Evolutionary conservation across 2,329 filamentous ascomycete species (phyloP).

Genomic region (Talaromyces sp.): DNA sequence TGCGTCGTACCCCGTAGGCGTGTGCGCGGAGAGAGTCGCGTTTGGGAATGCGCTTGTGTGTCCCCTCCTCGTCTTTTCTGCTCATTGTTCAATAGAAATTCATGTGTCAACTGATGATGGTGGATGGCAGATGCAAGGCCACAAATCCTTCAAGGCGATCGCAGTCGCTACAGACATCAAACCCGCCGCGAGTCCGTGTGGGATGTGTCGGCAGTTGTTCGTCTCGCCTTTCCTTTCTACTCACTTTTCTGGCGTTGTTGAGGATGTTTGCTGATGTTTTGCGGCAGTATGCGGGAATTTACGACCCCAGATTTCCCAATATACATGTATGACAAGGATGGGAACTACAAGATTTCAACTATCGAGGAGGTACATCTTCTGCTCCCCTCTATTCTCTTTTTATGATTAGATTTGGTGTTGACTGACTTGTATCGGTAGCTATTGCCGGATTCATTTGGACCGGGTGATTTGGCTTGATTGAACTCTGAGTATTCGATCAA

Average conservation of each 20-base stretch:
- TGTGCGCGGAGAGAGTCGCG: constrained; percentile 90
- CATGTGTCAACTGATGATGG: not conserved
- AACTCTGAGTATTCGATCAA: not conserved
- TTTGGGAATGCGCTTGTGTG: constrained; percentile 70
- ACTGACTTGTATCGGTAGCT: not conserved
- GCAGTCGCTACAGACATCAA: constrained; percentile 79
- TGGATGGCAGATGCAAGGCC: constrained; percentile 39
- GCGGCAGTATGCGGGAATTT: constrained; percentile 66
- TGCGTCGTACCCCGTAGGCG: constrained; percentile 88
- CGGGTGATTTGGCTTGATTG: constrained; percentile 15
- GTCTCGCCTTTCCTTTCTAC: constrained; percentile 16
- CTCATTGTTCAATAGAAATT: no score
- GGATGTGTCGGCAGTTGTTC: constrained; percentile 92
- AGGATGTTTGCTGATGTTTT: not conserved
- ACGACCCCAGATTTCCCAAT: constrained; percentile 67
- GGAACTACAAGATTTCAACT: constrained; percentile 51
- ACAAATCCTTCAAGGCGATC: constrained; percentile 66
- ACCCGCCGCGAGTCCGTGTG: constrained; percentile 71
- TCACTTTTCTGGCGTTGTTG: no score
- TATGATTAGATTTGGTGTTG: not conserved
- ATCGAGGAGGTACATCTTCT: constrained; percentile 37
- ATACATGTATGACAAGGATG: constrained; percentile 87
- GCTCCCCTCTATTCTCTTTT: not conserved
- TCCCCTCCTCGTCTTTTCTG: constrained; percentile 1
- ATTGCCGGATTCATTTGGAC: constrained; percentile 18